A percentile compares a stretch with the other conserved stretches of the same genome.
phyloP scores from a whole-genome alignment of 306 rosid genomes.

The Dryas drummondii region DNA sequence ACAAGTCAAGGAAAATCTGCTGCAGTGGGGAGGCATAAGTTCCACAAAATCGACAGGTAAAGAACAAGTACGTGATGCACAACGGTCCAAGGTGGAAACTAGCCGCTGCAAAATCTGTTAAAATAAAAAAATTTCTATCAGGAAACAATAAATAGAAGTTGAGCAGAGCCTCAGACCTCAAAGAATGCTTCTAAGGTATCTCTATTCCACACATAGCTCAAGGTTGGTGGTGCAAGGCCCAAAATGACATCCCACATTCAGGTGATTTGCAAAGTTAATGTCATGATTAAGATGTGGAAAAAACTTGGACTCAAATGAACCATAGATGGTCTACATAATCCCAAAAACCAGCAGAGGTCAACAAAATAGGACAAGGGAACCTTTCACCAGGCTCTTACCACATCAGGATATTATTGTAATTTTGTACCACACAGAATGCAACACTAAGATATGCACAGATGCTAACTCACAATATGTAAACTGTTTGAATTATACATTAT shows the following conservation, averaged over 20 bases:
- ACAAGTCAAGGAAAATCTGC: constrained; percentile 89
- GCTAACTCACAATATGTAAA: neutral
- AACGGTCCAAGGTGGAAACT: constrained; percentile 86
- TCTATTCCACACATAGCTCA: neutral
- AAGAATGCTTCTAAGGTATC: neutral
- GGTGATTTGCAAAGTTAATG: neutral
- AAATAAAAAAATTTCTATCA: constrained; percentile 20
- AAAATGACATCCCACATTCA: neutral
- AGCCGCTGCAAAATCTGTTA: constrained; percentile 73
- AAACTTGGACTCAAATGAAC: neutral
- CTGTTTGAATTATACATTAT: neutral
- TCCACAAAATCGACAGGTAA: constrained; percentile 93
- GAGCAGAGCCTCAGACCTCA: neutral
- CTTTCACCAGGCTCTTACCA: neutral
- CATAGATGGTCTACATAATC: neutral
- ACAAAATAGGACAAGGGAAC: neutral
- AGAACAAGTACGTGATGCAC: constrained; percentile 91
- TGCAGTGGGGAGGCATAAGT: constrained; percentile 90
- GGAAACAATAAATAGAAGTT: constrained; percentile 7
- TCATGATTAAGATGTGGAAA: neutral
- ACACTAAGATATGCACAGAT: no score
- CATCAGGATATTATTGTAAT: no score
- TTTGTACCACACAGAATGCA: neutral
- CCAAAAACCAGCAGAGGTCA: neutral
- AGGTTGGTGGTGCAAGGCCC: neutral